Evolutionary conservation across 2,329 filamentous ascomycete species (phyloP).

Genomic region (Pestalotiopsis sp.): DNA sequence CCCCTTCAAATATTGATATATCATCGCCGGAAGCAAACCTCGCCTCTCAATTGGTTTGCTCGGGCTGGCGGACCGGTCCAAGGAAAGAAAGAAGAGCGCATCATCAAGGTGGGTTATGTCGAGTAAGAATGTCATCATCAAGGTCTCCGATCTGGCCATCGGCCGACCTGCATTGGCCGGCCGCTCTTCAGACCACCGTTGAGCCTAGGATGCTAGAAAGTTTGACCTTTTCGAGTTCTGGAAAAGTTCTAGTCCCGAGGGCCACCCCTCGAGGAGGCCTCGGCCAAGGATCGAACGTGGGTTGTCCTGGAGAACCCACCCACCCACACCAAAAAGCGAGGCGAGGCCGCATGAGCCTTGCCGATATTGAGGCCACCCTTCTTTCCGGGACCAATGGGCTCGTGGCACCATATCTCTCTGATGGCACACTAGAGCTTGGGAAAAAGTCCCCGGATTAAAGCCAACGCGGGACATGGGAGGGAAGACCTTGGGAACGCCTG

Average conservation of each 20-base stretch:
- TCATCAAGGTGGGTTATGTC: not conserved
- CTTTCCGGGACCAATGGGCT: conserved; percentile 2
- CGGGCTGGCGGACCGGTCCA: not conserved
- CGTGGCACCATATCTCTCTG: not conserved
- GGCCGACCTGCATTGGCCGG: not conserved
- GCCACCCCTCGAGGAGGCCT: not conserved
- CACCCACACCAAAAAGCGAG: conserved; percentile 1
- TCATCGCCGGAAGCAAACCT: not conserved
- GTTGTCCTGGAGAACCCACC: not conserved
- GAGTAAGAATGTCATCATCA: not conserved
- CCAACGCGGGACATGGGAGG: not conserved
- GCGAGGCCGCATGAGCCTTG: conserved; percentile 4
- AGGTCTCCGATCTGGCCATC: not conserved
- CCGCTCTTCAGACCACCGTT: not conserved
- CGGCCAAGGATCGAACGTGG: not conserved
- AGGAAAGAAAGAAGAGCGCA: not conserved
- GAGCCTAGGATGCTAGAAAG: not conserved
- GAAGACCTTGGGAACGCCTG: not conserved
- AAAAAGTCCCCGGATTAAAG: not conserved
- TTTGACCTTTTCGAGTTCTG: not conserved
- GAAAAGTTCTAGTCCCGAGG: conserved; percentile 4
- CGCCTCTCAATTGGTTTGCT: not conserved
- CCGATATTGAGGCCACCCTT: conserved; percentile 3
- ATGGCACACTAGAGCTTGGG: not conserved
- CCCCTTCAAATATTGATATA: not conserved